A percentile compares a stretch with the other conserved stretches of the same genome.
Conservation (phyloP, 192 early-diverging fungal species). For the Glomus cerebriforme region DNA sequence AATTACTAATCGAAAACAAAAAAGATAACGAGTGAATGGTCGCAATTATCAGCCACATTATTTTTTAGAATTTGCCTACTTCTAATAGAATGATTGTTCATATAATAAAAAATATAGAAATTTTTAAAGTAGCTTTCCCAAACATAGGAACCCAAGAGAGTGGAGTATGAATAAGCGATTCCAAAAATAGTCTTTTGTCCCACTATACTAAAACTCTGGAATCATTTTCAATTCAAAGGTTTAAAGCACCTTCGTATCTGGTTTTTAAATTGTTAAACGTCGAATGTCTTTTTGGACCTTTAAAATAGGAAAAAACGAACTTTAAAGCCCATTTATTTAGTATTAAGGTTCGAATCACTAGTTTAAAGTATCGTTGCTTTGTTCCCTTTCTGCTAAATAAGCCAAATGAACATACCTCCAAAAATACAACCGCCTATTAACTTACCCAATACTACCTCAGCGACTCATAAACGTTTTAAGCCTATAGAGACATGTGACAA, state of each 20-base stretch:
- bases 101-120: no score
- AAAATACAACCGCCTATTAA: not conserved
- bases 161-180: not conserved
- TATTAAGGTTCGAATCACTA: not conserved
- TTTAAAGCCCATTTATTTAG: not conserved
- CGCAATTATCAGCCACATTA: no score
- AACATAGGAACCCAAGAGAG: not conserved
- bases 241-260: not conserved
- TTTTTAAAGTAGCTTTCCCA: not conserved
- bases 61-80: no score
- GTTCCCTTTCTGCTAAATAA: not conserved
- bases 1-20: no score
- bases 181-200: not conserved
- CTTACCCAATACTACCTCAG: not conserved
- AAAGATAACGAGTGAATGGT: no score
- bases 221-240: not conserved
- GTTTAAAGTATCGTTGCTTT: not conserved
- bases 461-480: conserved; percentile 4
- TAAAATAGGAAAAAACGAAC: not conserved
- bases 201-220: not conserved
- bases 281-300: not conserved
- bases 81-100: no score
- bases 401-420: not conserved
- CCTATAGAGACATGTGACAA: conserved; percentile 32
- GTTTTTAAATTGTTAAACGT: not conserved